Base-by-base conservation (phyloP, 2,329 filamentous ascomycete genomes). In the Lachnellula cervina region DNA sequence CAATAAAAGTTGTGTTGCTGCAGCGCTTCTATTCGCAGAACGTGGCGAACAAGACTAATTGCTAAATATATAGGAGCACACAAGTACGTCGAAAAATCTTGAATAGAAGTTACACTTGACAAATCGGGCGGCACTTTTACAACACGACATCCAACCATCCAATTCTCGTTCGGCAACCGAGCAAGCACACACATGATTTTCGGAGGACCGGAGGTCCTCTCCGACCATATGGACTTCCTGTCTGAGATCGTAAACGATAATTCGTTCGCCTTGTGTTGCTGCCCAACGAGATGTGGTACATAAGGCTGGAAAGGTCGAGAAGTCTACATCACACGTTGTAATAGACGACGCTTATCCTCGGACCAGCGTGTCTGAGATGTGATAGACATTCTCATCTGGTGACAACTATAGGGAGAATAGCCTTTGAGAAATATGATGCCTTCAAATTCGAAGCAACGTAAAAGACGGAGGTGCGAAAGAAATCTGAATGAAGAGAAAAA, bases 391-490 rank as follows among this genome's bases (percentile, higher is more conserved):
- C 11, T 44, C 19, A 19, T 44, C 42, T 17, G 42, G 42, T 44
- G 42, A 44, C 42, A 23, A 44, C 19, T 2, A 19, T 25, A 23
- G 16, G 16, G 11, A 44, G 19, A 44, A 23, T 5, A 9, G 19
- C 19, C 11, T 44, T 8, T 19, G 42, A 44, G 42, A 13, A 13
- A 13, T 44, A 17, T 17, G n/a, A 40, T 9, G 6, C 7, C 5
- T 17, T 40, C 5, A 14, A 59, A 66, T 42, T 17, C 48, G 80
- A 51, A 52, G 58, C 0, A 71, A 78, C 7, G 77, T 78, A n/a
- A 69, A 87, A 7, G 77, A 82, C 8, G 69, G 71, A 0, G 73
- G 70, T 0, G 83, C n/a, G 37, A 40, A 17, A 40, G 37, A 6
- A 40, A 16, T 40, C 4, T 40, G 5, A 16, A 40, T 17, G n/a